Percentiles rank a stretch among this genome's conserved stretches.
Evolutionary conservation across 495 filamentous ascomycete genomes (phyloP).

Genomic region (Jackrogersella multiformis): DNA sequence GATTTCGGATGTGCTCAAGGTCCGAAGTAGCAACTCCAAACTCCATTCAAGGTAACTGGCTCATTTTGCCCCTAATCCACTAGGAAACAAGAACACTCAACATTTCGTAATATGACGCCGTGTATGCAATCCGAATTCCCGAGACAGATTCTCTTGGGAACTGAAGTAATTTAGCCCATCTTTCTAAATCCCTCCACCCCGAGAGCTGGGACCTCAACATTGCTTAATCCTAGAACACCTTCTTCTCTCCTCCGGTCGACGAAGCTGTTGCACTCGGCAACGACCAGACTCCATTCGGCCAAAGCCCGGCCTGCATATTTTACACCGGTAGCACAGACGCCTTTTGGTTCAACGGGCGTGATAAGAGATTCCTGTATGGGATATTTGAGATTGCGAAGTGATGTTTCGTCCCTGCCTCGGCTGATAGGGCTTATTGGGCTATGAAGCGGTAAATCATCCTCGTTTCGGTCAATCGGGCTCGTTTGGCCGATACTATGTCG

Average conservation of each 20-base stretch:
- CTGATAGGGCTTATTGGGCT: conserved; percentile 25
- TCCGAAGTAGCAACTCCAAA: conserved; percentile 32
- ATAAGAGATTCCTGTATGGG: conserved; percentile 43
- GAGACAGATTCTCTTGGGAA: not conserved
- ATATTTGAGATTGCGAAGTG: conserved; percentile 13
- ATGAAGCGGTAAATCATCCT: conserved; percentile 35
- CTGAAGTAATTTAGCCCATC: conserved; percentile 51
- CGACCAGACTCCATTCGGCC: conserved; percentile 88
- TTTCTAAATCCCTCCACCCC: conserved; percentile 85
- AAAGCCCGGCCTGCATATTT: conserved; percentile 89
- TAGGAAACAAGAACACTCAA: conserved; percentile 17
- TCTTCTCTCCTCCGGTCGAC: conserved; percentile 86
- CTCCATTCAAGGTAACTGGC: conserved; percentile 26
- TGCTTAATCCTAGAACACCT: conserved; percentile 76
- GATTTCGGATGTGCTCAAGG: conserved; percentile 22
- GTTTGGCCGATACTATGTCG: conserved; percentile 31
- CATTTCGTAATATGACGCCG: conserved; percentile 25
- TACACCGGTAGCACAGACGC: conserved; percentile 50
- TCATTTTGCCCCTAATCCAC: conserved; percentile 22
- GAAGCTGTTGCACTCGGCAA: conserved; percentile 91
- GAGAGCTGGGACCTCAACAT: conserved; percentile 88
- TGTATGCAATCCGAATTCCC: conserved; percentile 12
- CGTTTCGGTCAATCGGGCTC: conserved; percentile 27
- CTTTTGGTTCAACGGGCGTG: conserved; percentile 50
- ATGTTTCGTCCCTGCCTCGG: conserved; percentile 29